phyloP scores from a whole-genome alignment of 1,284 basidiomycete genomes.

The Pisolithus thermaeus region DNA sequence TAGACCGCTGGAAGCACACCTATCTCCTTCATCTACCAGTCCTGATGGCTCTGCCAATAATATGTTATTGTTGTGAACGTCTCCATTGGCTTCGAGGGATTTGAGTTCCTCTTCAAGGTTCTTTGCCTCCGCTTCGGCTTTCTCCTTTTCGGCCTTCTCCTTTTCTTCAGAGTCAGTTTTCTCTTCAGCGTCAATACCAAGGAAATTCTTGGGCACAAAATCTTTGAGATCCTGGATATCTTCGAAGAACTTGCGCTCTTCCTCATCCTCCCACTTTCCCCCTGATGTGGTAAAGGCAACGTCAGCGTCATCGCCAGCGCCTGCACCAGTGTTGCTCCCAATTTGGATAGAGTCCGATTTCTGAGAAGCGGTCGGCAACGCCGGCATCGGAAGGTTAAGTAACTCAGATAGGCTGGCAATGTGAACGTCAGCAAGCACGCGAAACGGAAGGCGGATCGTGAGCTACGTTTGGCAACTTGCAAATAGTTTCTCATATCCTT shows the following conservation, averaged over 20 bases:
- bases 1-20: conserved; percentile 32
- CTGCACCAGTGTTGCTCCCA: conserved; percentile 44
- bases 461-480: conserved; percentile 78
- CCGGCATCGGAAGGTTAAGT: conserved; percentile 75
- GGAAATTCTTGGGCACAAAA: conserved; percentile 81
- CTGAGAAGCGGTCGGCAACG: conserved; percentile 74
- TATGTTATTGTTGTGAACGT: conserved; percentile 16
- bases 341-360: conserved; percentile 77
- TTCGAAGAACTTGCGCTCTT: conserved; percentile 92
- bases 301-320: conserved; percentile 44
- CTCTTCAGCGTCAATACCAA: conserved; percentile 73
- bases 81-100: conserved; percentile 37
- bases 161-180: conserved; percentile 40
- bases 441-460: background rate
- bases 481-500: conserved; percentile 87
- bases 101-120: conserved; percentile 70
- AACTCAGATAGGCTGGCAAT: conserved; percentile 76
- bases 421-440: conserved; percentile 3
- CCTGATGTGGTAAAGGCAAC: conserved; percentile 53
- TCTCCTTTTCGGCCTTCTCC: conserved; percentile 39
- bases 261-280: conserved; percentile 98
- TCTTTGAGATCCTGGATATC: conserved; percentile 90
- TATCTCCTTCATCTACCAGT: conserved; percentile 42
- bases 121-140: conserved; percentile 54
- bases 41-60: conserved; percentile 12